Evolutionary conservation across 495 filamentous ascomycete genomes (phyloP), one percentile per base, ranked within the genome.

Genomic region (Aspergillus sparsus): DNA sequence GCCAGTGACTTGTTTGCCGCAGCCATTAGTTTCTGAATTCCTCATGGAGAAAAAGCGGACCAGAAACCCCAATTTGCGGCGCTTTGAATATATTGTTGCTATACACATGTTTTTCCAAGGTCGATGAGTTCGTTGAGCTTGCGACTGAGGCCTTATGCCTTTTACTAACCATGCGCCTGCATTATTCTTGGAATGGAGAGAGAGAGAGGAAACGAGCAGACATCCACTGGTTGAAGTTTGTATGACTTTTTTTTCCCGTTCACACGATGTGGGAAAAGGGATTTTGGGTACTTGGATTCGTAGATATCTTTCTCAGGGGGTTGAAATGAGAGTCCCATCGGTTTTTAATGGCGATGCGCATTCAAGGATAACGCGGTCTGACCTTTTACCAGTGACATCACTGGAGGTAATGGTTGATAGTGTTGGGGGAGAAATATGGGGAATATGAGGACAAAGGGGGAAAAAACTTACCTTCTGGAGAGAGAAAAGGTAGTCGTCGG

Each of bases 361-460:
- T 41, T 61, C 50, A 55, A 49, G 57, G 58, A 49, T 46, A 49
- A 58, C 66, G 70, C 69, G 71, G 77, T 86, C 81, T 74, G 82
- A 82, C 84, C 84, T 86, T 87, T 87, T 86, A 86, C 83, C 84
- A 82, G 70, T 58, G 58, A 68, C 83, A 87, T 87, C 84, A 84
- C 78, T 59, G 82, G 81, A 78, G 73, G 71, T 35, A 41, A 18
- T 18, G 35, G 36, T 37, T 55, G 32, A 27, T 58, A 31, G 32
- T 21, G 34, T n/a, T 16, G n/a, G 33, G 33, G 33, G 34, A 51
- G 49, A 49, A 10, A 18, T 35, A 7, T 39, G 12, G 33, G 33
- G 36, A n/a, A 49, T 31, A 5, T 8, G 39, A 53, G 15, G 39
- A 57, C 36, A 39, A 52, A 11, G 50, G 31, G 8, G 21, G 49